A percentile compares a stretch with the other conserved stretches of the same genome.
Evolutionary conservation across 768 basidiomycete species (phyloP).

Genomic region (Lactarius quietus): DNA sequence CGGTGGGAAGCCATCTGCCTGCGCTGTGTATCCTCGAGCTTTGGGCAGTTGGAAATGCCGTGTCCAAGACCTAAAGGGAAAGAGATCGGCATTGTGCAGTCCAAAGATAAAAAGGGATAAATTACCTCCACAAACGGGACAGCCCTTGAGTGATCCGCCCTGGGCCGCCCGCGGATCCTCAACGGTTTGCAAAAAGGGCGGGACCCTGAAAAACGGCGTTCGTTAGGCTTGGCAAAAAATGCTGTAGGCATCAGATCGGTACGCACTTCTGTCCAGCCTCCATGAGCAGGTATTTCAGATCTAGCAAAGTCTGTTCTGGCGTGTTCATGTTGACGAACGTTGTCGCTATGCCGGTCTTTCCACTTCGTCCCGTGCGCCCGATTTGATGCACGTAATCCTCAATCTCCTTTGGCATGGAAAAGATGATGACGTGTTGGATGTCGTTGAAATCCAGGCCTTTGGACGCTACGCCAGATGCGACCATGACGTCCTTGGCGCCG

Average conservation of each 20-base stretch:
- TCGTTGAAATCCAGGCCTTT: constrained; percentile 99
- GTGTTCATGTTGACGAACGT: constrained; percentile 99
- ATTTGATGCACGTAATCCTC: constrained; percentile 99
- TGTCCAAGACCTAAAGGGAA: constrained; percentile 78
- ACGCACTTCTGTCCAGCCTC: constrained; percentile 96
- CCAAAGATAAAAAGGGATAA: constrained; percentile 1
- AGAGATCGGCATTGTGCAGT: neutral
- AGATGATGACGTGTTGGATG: constrained; percentile 98
- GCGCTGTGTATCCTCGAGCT: constrained; percentile 89
- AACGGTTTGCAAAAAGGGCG: constrained; percentile 84
- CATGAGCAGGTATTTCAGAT: constrained; percentile 94
- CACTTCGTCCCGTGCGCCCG: constrained; percentile 94
- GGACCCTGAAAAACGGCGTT: constrained; percentile 59
- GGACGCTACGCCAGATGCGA: constrained; percentile 95
- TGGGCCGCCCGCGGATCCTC: constrained; percentile 86
- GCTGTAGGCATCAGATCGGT: neutral
- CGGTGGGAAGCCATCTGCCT: constrained; percentile 88
- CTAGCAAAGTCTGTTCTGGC: constrained; percentile 90
- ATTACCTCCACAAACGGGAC: constrained; percentile 92
- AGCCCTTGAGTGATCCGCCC: constrained; percentile 78
- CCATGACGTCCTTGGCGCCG: constrained; percentile 98
- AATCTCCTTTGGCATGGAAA: constrained; percentile 99
- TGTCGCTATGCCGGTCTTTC: constrained; percentile 98
- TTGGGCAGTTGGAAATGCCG: constrained; percentile 91
- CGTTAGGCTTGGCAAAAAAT: constrained; percentile 11